phyloP scores from a whole-genome alignment of 306 rosid species.

The Medicago truncatula region MtrunA17r5.0-ANR NC_053047.1:10963001-10963500 shows the following conservation, averaged over 20 bases:
- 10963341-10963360: constrained; percentile 86
- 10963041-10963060: constrained; percentile 67
- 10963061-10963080: constrained; percentile 87
- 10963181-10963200: constrained; percentile 28
- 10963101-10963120: constrained; percentile 89
- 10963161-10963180: constrained; percentile 33
- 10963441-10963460: constrained; percentile 68
- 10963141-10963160: constrained; percentile 82
- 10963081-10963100: constrained; percentile 82
- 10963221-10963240: too few species aligned
- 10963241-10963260: constrained; percentile 60
- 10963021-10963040: constrained; percentile 36
- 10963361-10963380: constrained; percentile 80
- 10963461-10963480: constrained; percentile 86
- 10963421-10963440: constrained; percentile 18
- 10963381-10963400: constrained; percentile 32
- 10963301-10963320: constrained; percentile 79
- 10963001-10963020: constrained; percentile 74
- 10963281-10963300: constrained; percentile 46
- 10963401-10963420: neutral
- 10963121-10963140: constrained; percentile 74
- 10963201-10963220: constrained; percentile 5
- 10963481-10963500: constrained; percentile 91
- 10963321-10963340: constrained; percentile 91
- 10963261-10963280: constrained; percentile 76